Evolutionary conservation across 2,329 filamentous ascomycete species (phyloP), one percentile per base, ranked within the genome.

Genomic region (Nigrospora osmanthi): DNA sequence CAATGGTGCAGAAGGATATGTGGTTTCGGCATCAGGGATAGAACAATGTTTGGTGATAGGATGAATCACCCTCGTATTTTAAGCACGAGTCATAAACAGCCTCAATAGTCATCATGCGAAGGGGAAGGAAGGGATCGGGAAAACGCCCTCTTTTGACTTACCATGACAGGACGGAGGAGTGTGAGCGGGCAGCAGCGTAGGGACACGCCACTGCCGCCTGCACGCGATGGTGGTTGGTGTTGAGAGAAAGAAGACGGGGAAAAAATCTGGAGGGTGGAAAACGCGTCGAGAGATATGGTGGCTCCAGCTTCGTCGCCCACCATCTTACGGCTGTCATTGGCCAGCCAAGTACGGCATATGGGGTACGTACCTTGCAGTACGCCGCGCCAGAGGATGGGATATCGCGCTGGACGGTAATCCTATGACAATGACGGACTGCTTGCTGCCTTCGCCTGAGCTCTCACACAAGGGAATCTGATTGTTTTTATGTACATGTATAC

Each of bases 401-500:
- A 28, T 28, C 23, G 23, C 23, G 23, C 10, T n/a, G n/a, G n/a
- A 10, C 23, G 2, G 23, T 28, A 31, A 16, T 13, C 40, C n/a
- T 36, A 17, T 35, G 16, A 23, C 17, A 15, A 35, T 35, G 28
- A 9, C 11, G 16, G 14, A 16, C 23, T 12, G 3, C 19, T 23
- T 32, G 16, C 40, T 16, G n/a, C 34, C 12, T 23, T 23, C 39
- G 15, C 39, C 41, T 43, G 30, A 19, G 10, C n/a, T 35, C 28
- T 35, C 28, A 45, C 34, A 32, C 46, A 47, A 47, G 33, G 10
- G 38, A 47, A 44, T 40, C 41, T 40, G 38, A 44, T 48, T 43
- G 45, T 14, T 42, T 23, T 44, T 48, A 46, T 48, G 47, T 48
- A 48, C 47, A 48, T 30, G 33, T 43, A 31, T 41, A 46, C 37